Conservation (phyloP, 2,329 filamentous ascomycete genomes). For the Penicillium sumatraense region DNA sequence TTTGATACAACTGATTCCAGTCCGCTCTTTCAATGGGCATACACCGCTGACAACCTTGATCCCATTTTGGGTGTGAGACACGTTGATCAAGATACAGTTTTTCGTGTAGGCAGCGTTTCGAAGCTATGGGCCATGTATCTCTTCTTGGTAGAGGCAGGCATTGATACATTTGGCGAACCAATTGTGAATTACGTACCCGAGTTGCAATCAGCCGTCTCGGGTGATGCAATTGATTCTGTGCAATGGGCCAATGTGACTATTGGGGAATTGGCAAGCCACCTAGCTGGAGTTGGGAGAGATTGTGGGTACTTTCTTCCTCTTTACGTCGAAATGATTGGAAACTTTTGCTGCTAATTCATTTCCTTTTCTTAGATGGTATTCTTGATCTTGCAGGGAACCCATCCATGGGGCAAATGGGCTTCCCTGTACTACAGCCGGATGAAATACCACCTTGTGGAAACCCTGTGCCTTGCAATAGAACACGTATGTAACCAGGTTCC, state of each 20-base stretch:
- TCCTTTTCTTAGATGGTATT: constrained; percentile 11
- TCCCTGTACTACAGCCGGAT: constrained; percentile 11
- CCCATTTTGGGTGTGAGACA: constrained; percentile 18
- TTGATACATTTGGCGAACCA: constrained; percentile 23
- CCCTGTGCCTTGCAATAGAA: constrained; percentile 8
- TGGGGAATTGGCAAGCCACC: constrained; percentile 43
- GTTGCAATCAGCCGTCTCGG: constrained; percentile 13
- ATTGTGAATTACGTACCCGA: constrained; percentile 33
- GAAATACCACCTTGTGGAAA: constrained; percentile 18
- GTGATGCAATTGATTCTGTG: constrained; percentile 9
- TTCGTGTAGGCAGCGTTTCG: constrained; percentile 49
- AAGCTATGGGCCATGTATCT: constrained; percentile 49
- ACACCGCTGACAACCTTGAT: constrained; percentile 7
- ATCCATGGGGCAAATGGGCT: constrained; percentile 10
- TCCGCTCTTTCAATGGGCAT: constrained; percentile 7
- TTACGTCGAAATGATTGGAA: not conserved
- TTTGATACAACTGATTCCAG: constrained; percentile 6
- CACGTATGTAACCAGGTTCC: constrained; percentile 6
- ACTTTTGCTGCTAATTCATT: not conserved
- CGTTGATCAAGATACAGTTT: constrained; percentile 48
- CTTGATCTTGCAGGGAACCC: constrained; percentile 15
- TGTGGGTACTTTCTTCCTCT: constrained; percentile 29
- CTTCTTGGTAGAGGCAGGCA: constrained; percentile 34
- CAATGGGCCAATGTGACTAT: constrained; percentile 37
- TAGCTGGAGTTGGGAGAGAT: constrained; percentile 43